Evolutionary conservation across 225 moss, liverwort and hornwort species (phyloP).

Genomic region (Takakia lepidozioides): DNA sequence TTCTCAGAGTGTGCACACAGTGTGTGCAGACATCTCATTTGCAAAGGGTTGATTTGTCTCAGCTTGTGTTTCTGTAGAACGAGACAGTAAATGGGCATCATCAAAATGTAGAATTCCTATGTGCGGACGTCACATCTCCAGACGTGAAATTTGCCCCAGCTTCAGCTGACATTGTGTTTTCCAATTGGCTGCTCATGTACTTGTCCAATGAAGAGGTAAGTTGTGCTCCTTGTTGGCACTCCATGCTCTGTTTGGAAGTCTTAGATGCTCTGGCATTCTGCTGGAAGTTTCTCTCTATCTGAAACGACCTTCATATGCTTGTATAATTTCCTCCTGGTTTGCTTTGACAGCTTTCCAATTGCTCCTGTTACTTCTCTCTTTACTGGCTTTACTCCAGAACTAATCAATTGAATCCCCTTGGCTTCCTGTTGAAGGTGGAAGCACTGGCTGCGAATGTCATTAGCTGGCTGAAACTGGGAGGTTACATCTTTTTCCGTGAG

Average conservation of each 20-base stretch:
- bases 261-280: too few relatives aligned
- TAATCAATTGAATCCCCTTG: too few relatives aligned
- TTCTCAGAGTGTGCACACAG: too few relatives aligned
- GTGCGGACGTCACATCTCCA: conserved; percentile 81
- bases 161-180: conserved; percentile 82
- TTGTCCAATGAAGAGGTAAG: conserved; percentile 79
- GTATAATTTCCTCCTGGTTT: too few relatives aligned
- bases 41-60: too few relatives aligned
- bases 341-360: too few relatives aligned
- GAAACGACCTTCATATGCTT: too few relatives aligned
- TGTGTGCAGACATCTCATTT: too few relatives aligned
- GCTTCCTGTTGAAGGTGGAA: conserved; percentile 19
- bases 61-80: conserved; percentile 74
- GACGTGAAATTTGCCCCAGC: conserved; percentile 41
- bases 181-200: conserved; percentile 98
- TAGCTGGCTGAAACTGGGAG: conserved; percentile 76
- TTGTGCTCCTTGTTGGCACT: neutral
- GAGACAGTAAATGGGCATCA: conserved; percentile 67
- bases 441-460: conserved; percentile 39
- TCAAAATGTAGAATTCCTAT: conserved; percentile 64
- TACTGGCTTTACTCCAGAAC: too few relatives aligned
- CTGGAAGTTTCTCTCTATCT: too few relatives aligned
- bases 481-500: conserved; percentile 80
- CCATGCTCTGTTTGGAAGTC: neutral
- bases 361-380: too few relatives aligned